A percentile compares a stretch with the other conserved stretches of the same genome.
These are phyloP conservation scores for Triglochin maritima DNA, from an alignment of 106 monocot genomes.

Conservation along the genomic window DNA sequence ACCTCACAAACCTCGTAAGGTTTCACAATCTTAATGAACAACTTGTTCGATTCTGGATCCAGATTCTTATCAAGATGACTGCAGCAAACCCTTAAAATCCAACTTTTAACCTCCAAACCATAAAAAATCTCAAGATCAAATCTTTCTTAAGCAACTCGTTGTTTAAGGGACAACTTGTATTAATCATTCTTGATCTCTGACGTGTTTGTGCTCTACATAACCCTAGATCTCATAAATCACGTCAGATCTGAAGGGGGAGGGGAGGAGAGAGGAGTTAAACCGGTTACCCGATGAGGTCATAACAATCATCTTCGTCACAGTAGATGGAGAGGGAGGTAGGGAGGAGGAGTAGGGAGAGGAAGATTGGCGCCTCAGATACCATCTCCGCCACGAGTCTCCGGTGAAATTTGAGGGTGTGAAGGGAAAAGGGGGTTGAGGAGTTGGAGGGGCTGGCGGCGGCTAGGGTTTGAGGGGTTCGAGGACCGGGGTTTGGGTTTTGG, in stretches of 20 bases:
- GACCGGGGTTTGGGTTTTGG: no score
- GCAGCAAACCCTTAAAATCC: neutral
- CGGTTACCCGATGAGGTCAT: constrained; percentile 86
- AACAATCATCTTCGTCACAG: constrained; percentile 98
- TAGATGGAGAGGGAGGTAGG: constrained; percentile 46
- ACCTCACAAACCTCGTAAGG: constrained; percentile 80
- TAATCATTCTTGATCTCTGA: constrained; percentile 99
- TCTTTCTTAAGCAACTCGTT: no score
- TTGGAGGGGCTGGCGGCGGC: no score
- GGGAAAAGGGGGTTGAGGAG: no score
- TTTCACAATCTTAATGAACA: constrained; percentile 82
- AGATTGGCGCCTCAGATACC: neutral
- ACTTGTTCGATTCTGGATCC: constrained; percentile 83
- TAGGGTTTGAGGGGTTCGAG: no score
- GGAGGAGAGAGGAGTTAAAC: neutral
- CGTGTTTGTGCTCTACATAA: constrained; percentile 69
- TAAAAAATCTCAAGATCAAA: no score
- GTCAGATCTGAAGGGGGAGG: neutral
- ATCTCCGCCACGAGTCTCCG: constrained; percentile 1
- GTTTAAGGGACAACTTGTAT: constrained; percentile 97
- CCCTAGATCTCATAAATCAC: constrained; percentile 22
- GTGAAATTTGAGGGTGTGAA: no score
- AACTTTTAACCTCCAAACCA: neutral
- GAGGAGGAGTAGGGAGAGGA: constrained; percentile 19
- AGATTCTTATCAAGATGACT: constrained; percentile 98